Evolutionary conservation across 352 stramenopile genomes (phyloP), one percentile per base, ranked within the genome.

Genomic region (Thraustochytrium sp.): DNA sequence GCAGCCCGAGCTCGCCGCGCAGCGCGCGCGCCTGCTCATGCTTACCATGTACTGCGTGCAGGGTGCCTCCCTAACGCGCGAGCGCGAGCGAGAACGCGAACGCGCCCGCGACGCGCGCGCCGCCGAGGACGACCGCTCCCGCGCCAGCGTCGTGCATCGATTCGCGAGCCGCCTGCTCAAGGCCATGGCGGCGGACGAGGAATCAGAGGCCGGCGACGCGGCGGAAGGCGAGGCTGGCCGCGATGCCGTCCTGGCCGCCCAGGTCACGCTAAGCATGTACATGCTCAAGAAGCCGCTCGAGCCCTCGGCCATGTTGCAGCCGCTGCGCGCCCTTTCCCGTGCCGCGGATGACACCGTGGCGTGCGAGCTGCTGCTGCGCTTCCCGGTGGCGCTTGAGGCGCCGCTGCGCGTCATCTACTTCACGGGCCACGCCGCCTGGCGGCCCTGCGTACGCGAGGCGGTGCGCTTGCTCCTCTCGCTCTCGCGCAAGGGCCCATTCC

Each of bases 271-370:
- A 3, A 18, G 68, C 51, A 72, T 80, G 26, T 34, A 65, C 18
- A 61, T 68, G 68, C 42, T 80, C 34, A 80, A 80, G 51, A 61
- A 72, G 53, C 53, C 46, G 34, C 68, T 64, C 26, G 68, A 80
- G 31, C 68, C 68, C 23, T 46, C 26, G 9, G 48, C 53, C 13
- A 26, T 80, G n/a, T 16, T 80, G 13, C 13, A 9, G 4, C 48
- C 48, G 2, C 42, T 80, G 42, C 68, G 40, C 5, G 51, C 63
- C 8, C 9, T 80, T 18, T 46, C n/a, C 49, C 31, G 37, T 26
- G 68, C 8, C 21, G 34, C 31, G 13, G 51, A 11, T 9, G n/a
- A 9, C 13, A 8, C 31, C 5, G 44, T 29, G 44, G 37, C 13
- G 2, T 53, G 40, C 23, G 48, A 46, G 42, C 48, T 64, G 4